Conservation (phyloP, 352 stramenopile genomes). For the Pythium sp. region DNA sequence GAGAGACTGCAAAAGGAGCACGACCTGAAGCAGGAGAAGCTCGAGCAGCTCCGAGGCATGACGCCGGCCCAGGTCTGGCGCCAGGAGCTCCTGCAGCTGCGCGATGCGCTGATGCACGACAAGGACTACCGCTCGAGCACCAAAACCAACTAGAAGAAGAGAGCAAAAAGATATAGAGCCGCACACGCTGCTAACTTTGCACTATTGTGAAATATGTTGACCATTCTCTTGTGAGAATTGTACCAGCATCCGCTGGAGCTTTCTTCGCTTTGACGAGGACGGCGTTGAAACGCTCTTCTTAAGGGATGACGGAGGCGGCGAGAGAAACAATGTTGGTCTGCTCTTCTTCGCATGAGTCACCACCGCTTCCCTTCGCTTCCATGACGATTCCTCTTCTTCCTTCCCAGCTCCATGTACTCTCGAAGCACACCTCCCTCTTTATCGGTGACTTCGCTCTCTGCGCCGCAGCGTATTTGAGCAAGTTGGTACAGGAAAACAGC, state of each 20-base stretch:
- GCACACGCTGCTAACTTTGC: too few relatives aligned
- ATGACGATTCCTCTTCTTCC: conserved; percentile 35
- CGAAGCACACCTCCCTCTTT: conserved; percentile 44
- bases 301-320: conserved; percentile 22
- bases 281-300: conserved; percentile 22
- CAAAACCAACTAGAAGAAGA: background rate
- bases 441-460: conserved; percentile 28
- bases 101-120: conserved; percentile 57
- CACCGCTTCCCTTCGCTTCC: conserved; percentile 35
- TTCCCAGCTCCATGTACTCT: conserved; percentile 32
- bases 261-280: conserved; percentile 18
- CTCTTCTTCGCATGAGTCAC: conserved; percentile 24
- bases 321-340: conserved; percentile 32
- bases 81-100: conserved; percentile 54
- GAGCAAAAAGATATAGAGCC: background rate
- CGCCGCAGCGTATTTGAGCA: too few relatives aligned
- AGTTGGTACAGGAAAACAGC: too few relatives aligned
- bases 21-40: conserved; percentile 82
- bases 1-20: conserved; percentile 91
- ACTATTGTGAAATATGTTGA: too few relatives aligned
- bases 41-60: conserved; percentile 87
- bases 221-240: background rate
- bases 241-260: conserved; percentile 19
- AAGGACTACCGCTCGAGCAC: conserved; percentile 48
- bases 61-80: conserved; percentile 89